phyloP scores from a whole-genome alignment of 495 filamentous ascomycete species.

The Friedmanniomyces simplex region DNA sequence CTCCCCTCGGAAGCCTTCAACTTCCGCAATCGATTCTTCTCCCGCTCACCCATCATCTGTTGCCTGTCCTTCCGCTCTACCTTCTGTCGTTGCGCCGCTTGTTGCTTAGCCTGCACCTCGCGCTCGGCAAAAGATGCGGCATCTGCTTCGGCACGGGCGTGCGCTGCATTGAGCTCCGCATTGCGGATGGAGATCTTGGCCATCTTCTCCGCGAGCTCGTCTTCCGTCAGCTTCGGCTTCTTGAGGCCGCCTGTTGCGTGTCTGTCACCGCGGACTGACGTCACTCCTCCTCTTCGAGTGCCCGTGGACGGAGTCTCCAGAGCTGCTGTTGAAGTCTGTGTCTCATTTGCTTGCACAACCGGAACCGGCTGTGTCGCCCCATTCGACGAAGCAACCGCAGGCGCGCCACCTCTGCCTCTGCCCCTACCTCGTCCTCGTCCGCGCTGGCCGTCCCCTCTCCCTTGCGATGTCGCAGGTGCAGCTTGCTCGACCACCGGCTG shows the following conservation, averaged over 20 bases:
- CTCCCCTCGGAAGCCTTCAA: slow-evolving; percentile 52
- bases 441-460: slow-evolving; percentile 27
- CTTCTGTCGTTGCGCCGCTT: slow-evolving; percentile 38
- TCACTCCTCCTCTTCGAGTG: slow-evolving; percentile 9
- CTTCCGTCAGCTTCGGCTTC: slow-evolving; percentile 58
- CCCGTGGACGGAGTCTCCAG: slow-evolving; percentile 12
- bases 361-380: neutral
- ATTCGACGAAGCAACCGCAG: neutral
- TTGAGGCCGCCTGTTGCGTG: slow-evolving; percentile 55
- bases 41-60: slow-evolving; percentile 59
- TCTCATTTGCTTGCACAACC: slow-evolving; percentile 3
- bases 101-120: slow-evolving; percentile 42
- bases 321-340: slow-evolving; percentile 3
- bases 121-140: slow-evolving; percentile 55
- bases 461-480: slow-evolving; percentile 23
- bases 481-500: slow-evolving; percentile 28
- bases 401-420: slow-evolving; percentile 20
- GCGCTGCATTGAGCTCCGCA: slow-evolving; percentile 46
- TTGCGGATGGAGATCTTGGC: slow-evolving; percentile 50
- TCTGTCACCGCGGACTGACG: slow-evolving; percentile 57
- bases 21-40: slow-evolving; percentile 61
- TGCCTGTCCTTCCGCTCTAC: slow-evolving; percentile 46
- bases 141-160: slow-evolving; percentile 58
- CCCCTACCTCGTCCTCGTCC: slow-evolving; percentile 15
- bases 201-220: slow-evolving; percentile 50